phyloP scores from a whole-genome alignment of 208 protist species.

The Leishmania tropica region DNA sequence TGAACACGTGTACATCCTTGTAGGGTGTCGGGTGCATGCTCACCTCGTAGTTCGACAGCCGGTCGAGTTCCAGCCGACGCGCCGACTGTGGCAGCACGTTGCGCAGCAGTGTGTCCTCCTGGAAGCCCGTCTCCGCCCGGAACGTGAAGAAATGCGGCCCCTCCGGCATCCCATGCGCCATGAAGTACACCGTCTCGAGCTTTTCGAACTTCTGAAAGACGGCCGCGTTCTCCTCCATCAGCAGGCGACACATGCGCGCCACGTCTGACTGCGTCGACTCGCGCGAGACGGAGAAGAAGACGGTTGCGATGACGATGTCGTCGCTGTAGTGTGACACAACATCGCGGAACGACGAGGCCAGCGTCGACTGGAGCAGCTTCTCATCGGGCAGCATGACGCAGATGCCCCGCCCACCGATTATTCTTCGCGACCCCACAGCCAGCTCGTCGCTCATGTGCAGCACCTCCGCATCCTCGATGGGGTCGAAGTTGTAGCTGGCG shows the following conservation, averaged over 20 bases:
- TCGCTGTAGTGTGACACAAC: constrained; percentile 32
- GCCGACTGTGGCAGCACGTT: constrained; percentile 96
- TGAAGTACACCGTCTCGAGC: constrained; percentile 68
- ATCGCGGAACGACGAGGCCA: constrained; percentile 41
- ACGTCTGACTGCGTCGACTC: constrained; percentile 49
- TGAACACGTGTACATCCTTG: constrained; percentile 94
- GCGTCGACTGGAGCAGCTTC: constrained; percentile 35
- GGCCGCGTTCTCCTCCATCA: constrained; percentile 53
- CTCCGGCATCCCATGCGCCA: constrained; percentile 67
- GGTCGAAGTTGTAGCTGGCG: constrained; percentile 65
- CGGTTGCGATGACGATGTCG: constrained; percentile 43
- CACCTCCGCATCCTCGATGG: constrained; percentile 42
- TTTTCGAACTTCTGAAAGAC: constrained; percentile 23
- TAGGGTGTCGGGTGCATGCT: constrained; percentile 78
- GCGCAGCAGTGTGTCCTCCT: constrained; percentile 92
- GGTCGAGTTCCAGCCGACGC: constrained; percentile 94
- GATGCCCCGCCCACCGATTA: constrained; percentile 36
- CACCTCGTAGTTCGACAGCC: constrained; percentile 94
- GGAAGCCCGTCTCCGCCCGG: constrained; percentile 65
- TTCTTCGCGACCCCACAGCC: background rate
- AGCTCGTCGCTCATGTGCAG: constrained; percentile 23
- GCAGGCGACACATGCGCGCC: constrained; percentile 44
- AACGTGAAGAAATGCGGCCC: constrained; percentile 95
- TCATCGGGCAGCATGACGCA: constrained; percentile 73
- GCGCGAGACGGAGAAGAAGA: constrained; percentile 66